Evolutionary conservation across 306 rosid species (phyloP).

Genomic region (Vicia villosa): DNA sequence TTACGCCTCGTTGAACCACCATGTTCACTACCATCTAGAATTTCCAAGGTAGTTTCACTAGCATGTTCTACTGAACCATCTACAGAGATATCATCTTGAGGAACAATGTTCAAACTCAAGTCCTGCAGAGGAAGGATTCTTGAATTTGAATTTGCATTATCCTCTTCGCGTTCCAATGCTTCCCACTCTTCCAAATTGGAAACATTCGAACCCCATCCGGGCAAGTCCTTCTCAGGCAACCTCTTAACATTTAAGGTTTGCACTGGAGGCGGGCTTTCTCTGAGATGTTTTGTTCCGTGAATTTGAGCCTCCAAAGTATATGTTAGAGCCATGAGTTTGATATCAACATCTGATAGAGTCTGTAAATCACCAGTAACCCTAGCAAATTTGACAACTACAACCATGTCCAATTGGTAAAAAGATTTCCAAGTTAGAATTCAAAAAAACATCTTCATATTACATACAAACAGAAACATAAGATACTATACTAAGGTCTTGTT

Average conservation of each 20-base stretch:
- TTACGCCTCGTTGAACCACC: slow-evolving; percentile 43
- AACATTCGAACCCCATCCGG: slow-evolving; percentile 94
- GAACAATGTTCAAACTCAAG: slow-evolving; percentile 60
- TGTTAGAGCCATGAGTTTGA: slow-evolving; percentile 81
- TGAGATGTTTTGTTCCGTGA: slow-evolving; percentile 72
- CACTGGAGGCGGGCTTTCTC: slow-evolving; percentile 79
- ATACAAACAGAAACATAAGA: neutral
- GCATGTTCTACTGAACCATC: slow-evolving; percentile 43
- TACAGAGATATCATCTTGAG: slow-evolving; percentile 49
- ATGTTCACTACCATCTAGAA: slow-evolving; percentile 43
- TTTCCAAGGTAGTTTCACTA: slow-evolving; percentile 45
- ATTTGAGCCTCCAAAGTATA: slow-evolving; percentile 75
- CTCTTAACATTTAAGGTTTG: slow-evolving; percentile 69
- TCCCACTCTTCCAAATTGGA: slow-evolving; percentile 91
- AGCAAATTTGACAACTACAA: slow-evolving; percentile 78
- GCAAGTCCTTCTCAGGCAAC: slow-evolving; percentile 90
- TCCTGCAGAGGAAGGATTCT: slow-evolving; percentile 84
- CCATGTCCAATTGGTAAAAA: slow-evolving; percentile 12
- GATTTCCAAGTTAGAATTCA: slow-evolving; percentile 24
- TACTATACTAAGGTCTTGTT: neutral
- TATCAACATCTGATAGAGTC: slow-evolving; percentile 92
- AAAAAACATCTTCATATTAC: neutral
- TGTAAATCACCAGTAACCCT: slow-evolving; percentile 90
- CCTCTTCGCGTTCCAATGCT: slow-evolving; percentile 68
- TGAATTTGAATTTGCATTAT: slow-evolving; percentile 45